Percentiles rank a stretch among this genome's conserved stretches.
Evolutionary conservation across 1,139 yeast genomes (phyloP).

Genomic region (Wickerhamomyces sp.): DNA sequence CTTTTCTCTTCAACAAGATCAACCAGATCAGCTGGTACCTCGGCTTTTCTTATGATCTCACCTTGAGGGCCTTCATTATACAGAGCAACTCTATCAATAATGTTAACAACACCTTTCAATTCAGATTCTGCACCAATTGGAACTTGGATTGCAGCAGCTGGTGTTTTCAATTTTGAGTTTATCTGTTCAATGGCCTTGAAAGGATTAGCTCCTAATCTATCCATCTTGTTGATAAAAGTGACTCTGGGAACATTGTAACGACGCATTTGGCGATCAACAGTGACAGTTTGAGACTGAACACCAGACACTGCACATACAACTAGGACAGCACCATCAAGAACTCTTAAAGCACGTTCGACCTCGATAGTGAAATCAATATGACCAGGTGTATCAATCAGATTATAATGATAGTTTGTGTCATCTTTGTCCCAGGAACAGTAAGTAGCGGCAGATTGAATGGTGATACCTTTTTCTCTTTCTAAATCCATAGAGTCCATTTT

Average conservation of each 20-base stretch:
- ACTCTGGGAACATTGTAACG: slow-evolving; percentile 96
- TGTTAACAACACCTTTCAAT: slow-evolving; percentile 84
- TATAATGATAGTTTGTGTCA: slow-evolving; percentile 70
- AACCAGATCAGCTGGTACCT: slow-evolving; percentile 70
- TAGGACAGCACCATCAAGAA: slow-evolving; percentile 94
- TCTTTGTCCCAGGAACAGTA: slow-evolving; percentile 94
- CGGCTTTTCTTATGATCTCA: slow-evolving; percentile 58
- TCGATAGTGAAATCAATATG: slow-evolving; percentile 98
- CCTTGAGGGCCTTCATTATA: slow-evolving; percentile 94
- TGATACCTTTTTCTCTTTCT: slow-evolving; percentile 96
- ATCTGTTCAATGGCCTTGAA: slow-evolving; percentile 92
- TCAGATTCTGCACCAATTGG: slow-evolving; percentile 93
- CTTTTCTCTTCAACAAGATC: slow-evolving; percentile 83
- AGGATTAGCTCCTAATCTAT: slow-evolving; percentile 98
- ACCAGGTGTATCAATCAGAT: slow-evolving; percentile 96
- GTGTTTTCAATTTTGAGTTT: slow-evolving; percentile 77
- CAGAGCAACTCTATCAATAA: slow-evolving; percentile 80
- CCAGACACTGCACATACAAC: slow-evolving; percentile 98
- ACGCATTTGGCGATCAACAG: slow-evolving; percentile 98
- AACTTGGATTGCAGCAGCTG: slow-evolving; percentile 97
- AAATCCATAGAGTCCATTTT: slow-evolving; percentile 98
- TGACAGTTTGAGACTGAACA: slow-evolving; percentile 96
- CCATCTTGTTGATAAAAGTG: slow-evolving; percentile 97
- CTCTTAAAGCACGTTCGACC: slow-evolving; percentile 96
- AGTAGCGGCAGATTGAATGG: slow-evolving; percentile 98